Percentiles rank a stretch among this genome's conserved stretches.
Conservation (phyloP, 108 stramenopile species). For the Schizochytrium sp. region DNA sequence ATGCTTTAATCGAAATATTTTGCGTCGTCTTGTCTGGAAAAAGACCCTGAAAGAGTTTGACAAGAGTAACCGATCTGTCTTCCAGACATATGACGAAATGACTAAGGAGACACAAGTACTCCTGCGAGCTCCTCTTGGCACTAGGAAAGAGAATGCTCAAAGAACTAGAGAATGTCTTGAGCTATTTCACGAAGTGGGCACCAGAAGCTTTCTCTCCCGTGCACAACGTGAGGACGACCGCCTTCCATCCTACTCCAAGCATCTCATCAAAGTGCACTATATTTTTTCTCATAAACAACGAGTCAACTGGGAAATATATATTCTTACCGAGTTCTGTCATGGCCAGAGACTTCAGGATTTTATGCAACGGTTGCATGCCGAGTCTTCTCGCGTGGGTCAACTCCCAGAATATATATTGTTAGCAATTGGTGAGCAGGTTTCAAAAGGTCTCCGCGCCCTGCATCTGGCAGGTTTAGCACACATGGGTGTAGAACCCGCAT, state of each 20-base stretch:
- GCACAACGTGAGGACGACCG: slow-evolving; percentile 48
- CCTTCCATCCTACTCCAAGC: slow-evolving; percentile 15
- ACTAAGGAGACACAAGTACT: neutral
- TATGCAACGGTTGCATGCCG: neutral
- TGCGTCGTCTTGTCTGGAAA: slow-evolving; percentile 18
- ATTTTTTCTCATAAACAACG: neutral
- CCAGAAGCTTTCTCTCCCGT: neutral
- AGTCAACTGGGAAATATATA: neutral
- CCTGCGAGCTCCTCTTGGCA: neutral
- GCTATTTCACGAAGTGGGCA: neutral
- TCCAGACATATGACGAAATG: neutral
- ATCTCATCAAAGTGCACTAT: neutral
- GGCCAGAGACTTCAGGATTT: neutral
- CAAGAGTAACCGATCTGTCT: neutral
- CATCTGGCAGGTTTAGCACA: slow-evolving; percentile 17
- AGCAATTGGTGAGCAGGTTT: slow-evolving; percentile 11
- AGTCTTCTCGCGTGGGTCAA: neutral
- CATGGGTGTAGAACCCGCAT: slow-evolving; percentile 19
- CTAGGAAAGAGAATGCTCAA: neutral
- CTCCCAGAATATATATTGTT: neutral
- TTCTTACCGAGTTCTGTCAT: neutral
- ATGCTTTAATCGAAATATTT: slow-evolving; percentile 1
- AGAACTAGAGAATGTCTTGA: neutral
- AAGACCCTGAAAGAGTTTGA: neutral
- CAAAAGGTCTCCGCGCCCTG: neutral